These are phyloP conservation scores for Alternaria angustiovoidea DNA, from an alignment of 2,329 filamentous ascomycete genomes.

Conservation along the genomic window DNA sequence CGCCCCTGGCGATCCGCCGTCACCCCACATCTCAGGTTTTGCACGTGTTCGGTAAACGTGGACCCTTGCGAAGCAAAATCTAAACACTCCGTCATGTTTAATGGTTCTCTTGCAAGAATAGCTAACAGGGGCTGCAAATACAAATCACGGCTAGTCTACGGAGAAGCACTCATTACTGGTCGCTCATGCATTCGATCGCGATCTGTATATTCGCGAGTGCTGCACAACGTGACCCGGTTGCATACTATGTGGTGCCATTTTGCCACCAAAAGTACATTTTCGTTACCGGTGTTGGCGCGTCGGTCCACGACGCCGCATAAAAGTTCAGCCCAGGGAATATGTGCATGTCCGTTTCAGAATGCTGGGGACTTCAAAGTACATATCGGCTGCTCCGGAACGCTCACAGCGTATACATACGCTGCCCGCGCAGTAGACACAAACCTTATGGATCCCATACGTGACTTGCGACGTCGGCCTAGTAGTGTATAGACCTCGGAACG, in stretches of 20 bases:
- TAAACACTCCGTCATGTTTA: conserved; percentile 18
- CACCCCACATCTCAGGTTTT: conserved; percentile 14
- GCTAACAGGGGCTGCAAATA: conserved; percentile 3
- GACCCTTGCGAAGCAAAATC: conserved; percentile 18
- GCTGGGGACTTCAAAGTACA: not conserved
- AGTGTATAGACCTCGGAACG: conserved; percentile 3
- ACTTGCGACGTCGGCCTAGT: not conserved
- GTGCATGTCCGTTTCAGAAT: not conserved
- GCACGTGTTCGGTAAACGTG: conserved; percentile 6
- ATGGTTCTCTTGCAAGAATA: not conserved
- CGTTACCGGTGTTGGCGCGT: not conserved
- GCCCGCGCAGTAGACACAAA: not conserved
- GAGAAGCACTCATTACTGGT: not conserved
- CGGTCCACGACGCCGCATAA: not conserved
- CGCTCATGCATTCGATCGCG: conserved; percentile 9
- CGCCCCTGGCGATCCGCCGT: conserved; percentile 16
- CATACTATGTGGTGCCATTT: conserved; percentile 4
- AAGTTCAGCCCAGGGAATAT: not conserved
- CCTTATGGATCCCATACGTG: not conserved
- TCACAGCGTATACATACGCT: not conserved
- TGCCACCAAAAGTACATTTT: conserved; percentile 8
- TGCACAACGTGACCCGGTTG: conserved; percentile 7
- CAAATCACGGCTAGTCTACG: conserved; percentile 8
- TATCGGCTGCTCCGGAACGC: not conserved
- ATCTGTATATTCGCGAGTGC: conserved; percentile 12